Evolutionary conservation across 371 early-diverging fungal species (phyloP).

Genomic region (Massospora cicadina): DNA sequence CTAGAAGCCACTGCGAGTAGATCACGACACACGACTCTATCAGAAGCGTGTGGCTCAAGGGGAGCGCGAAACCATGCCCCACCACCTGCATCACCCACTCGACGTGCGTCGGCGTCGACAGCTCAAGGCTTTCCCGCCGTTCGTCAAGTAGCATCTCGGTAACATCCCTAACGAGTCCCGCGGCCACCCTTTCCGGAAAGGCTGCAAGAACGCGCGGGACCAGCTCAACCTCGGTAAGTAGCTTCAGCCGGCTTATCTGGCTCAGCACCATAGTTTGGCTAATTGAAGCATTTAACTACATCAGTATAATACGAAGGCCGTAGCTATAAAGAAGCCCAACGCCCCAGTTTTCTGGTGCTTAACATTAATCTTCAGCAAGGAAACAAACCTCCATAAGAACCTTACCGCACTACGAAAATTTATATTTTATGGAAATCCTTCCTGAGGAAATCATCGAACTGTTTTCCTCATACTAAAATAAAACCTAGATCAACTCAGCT

Average conservation of each 20-base stretch:
- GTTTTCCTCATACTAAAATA: too few species aligned
- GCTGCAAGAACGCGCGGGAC: background rate
- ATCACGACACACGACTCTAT: constrained; percentile 47
- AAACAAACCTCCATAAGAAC: too few species aligned
- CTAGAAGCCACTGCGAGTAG: constrained; percentile 62
- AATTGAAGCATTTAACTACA: too few species aligned
- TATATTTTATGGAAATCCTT: too few species aligned
- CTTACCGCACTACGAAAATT: too few species aligned
- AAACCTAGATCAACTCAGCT: too few species aligned
- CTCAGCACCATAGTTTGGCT: constrained; percentile 1
- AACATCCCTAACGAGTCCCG: constrained; percentile 22
- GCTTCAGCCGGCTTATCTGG: background rate
- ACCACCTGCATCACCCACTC: constrained; percentile 68
- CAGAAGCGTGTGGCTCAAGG: constrained; percentile 18
- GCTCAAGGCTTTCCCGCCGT: constrained; percentile 28
- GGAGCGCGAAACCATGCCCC: constrained; percentile 61
- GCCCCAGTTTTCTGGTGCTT: too few species aligned
- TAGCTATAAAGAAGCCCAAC: too few species aligned
- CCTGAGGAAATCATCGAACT: too few species aligned
- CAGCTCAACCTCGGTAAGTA: background rate
- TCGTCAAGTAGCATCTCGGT: constrained; percentile 16
- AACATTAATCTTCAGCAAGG: too few species aligned
- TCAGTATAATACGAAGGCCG: too few species aligned
- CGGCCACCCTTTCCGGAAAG: background rate
- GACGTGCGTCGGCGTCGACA: constrained; percentile 49